Conservation (phyloP, 257 asterid species). For the Nicotiana tabacum region DNA sequence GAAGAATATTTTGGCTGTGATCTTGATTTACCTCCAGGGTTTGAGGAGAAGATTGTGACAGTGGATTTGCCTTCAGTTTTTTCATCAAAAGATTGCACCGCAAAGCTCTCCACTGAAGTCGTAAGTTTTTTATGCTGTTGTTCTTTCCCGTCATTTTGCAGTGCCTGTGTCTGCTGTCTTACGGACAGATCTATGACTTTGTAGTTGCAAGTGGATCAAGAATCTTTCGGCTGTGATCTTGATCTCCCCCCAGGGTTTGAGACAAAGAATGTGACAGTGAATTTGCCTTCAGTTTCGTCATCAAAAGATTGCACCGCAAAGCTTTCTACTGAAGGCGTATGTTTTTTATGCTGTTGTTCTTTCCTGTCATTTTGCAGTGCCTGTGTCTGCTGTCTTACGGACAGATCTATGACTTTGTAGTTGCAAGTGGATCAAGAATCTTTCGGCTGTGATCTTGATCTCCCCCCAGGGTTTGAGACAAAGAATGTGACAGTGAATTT, state of each 20-base stretch:
- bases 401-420: constrained; percentile 36
- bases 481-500: constrained; percentile 22
- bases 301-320: constrained; percentile 22
- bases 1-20: constrained; percentile 40
- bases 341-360: constrained; percentile 21
- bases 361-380: constrained; percentile 8
- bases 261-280: constrained; percentile 25
- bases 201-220: constrained; percentile 35
- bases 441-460: constrained; percentile 39
- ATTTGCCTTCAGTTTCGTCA: constrained; percentile 21
- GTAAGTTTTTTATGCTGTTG: constrained; percentile 37
- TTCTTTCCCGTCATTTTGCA: constrained; percentile 5
- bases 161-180: constrained; percentile 16
- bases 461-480: constrained; percentile 70
- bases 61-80: constrained; percentile 23
- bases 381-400: constrained; percentile 20
- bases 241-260: constrained; percentile 76
- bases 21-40: constrained; percentile 67
- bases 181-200: constrained; percentile 27
- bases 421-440: constrained; percentile 29
- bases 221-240: constrained; percentile 35
- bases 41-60: constrained; percentile 34
- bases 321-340: constrained; percentile 44
- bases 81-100: constrained; percentile 19
- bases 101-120: constrained; percentile 34